Evolutionary conservation across 2,329 filamentous ascomycete genomes (phyloP), one percentile per base, ranked within the genome.

Genomic region (Colletotrichum echinochloae): DNA sequence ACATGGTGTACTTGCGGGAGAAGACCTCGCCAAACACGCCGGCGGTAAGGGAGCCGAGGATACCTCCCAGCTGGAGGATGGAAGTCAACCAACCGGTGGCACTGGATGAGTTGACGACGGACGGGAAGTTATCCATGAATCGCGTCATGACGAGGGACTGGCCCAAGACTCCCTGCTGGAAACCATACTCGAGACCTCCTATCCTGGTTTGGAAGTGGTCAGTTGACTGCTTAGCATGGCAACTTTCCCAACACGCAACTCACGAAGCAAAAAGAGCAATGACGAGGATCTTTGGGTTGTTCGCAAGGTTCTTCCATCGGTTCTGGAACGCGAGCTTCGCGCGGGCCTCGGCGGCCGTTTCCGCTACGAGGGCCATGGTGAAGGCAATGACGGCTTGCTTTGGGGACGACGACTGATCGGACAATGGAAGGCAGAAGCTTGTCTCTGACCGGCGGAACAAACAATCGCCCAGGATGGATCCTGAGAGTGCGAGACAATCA

Each of bases 61-160:
- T 83, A 72, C 84, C 84, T 5, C 84, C 84, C 0, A 87, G 79
- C 68, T 87, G 84, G 0, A 87, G 79, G n/a, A 86, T 77, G 0
- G 84, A 86, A 0, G 85, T 87, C 56, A 86, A 79, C 84, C 85
- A 87, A 6, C 86, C 86, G 0, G 82, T 85, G 0, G 83, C 83
- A 30, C 81, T 81, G 20, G 84, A 81, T 0, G 84, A 85, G 9
- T 79, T 69, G 46, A 85, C 81, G 11, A 87, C 81, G 0, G 80
- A 78, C 0, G 85, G 85, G 74, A 88, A 87, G 71, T 85, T 83
- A 44, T 81, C 76, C 12, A 78, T 82, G 77, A 88, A 88, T 12
- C 83, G 80, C 11, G 79, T 79, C 85, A 88, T 88, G 73, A 86
- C 85, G 3, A 88, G 79, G 16, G 85, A 85, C 73, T 87, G 84